Evolutionary conservation across 768 basidiomycete genomes (phyloP).

Genomic region (Termitomyces sp.): DNA sequence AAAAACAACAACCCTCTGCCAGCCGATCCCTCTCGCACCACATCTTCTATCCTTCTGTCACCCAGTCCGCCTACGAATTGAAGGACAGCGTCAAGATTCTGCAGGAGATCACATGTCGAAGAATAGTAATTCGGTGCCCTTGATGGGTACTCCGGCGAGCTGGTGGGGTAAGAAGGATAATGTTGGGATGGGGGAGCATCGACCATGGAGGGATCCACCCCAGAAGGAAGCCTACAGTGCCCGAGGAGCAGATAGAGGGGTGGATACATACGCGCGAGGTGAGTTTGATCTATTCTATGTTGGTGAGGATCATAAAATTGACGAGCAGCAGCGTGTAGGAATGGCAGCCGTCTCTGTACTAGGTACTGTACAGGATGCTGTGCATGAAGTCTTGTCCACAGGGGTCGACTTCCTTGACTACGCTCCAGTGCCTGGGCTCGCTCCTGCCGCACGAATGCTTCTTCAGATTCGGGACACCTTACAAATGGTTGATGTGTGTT

Average conservation of each 20-base stretch:
- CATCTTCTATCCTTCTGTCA: no score
- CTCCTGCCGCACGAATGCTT: conserved; percentile 46
- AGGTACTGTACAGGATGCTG: conserved; percentile 35
- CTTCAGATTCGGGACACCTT: conserved; percentile 65
- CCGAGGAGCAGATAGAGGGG: conserved; percentile 36
- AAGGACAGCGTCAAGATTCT: background rate
- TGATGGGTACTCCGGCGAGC: background rate
- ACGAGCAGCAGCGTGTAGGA: conserved; percentile 26
- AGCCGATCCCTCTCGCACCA: no score
- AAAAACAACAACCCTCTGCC: no score
- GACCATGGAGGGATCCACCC: conserved; percentile 26
- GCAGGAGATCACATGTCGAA: background rate
- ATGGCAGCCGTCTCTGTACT: conserved; percentile 36
- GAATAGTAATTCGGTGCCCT: background rate
- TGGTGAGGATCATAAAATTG: background rate
- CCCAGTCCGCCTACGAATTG: no score
- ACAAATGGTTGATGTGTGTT: conserved; percentile 56
- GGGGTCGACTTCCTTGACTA: conserved; percentile 41
- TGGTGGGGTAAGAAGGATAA: background rate
- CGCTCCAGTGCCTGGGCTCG: conserved; percentile 55
- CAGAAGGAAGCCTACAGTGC: conserved; percentile 31
- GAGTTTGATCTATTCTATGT: conserved; percentile 7
- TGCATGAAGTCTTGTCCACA: conserved; percentile 41
- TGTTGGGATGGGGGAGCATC: conserved; percentile 2
- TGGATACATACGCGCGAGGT: conserved; percentile 34